Evolutionary conservation across 306 rosid species (phyloP).

Genomic region (Casuarina cunninghamiana): DNA sequence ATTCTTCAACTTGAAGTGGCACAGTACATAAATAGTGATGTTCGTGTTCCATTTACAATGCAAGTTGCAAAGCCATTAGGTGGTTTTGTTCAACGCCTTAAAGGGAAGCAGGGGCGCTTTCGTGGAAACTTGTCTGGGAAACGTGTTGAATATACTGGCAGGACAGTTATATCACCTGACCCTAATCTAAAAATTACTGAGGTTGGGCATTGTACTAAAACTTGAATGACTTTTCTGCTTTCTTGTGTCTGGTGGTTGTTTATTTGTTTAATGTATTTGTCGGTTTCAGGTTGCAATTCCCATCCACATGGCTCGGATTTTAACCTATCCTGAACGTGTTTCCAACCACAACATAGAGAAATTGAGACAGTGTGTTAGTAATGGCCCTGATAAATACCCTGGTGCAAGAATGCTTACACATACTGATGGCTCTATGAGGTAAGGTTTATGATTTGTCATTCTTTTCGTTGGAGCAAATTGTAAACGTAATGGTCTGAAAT

Average conservation of each 20-base stretch:
- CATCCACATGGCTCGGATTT: conserved; percentile 84
- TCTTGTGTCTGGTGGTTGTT: conserved; percentile 8
- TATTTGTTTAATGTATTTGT: conserved; percentile 21
- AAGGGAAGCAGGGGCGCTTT: conserved; percentile 93
- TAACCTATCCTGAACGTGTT: conserved; percentile 89
- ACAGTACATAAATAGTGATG: conserved; percentile 81
- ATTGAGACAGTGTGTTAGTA: conserved; percentile 83
- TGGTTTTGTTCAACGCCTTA: conserved; percentile 89
- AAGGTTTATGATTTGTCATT: conserved; percentile 23
- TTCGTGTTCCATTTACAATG: conserved; percentile 49
- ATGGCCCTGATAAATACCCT: conserved; percentile 93
- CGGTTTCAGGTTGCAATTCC: conserved; percentile 84
- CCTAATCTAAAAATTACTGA: conserved; percentile 92
- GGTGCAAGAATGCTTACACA: conserved; percentile 68
- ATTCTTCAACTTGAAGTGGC: conserved; percentile 77
- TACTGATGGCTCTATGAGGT: conserved; percentile 61
- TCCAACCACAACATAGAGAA: conserved; percentile 83
- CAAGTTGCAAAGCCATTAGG: conserved; percentile 50
- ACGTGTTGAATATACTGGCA: conserved; percentile 90
- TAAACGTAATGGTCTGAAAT: conserved; percentile 22
- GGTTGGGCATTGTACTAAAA: conserved; percentile 42
- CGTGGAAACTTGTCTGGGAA: conserved; percentile 94
- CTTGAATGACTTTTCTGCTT: conserved; percentile 16
- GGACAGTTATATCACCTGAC: conserved; percentile 97
- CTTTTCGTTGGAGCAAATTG: conserved; percentile 7